phyloP scores from a whole-genome alignment of 768 basidiomycete species.

The Mrakia gelida region DNA sequence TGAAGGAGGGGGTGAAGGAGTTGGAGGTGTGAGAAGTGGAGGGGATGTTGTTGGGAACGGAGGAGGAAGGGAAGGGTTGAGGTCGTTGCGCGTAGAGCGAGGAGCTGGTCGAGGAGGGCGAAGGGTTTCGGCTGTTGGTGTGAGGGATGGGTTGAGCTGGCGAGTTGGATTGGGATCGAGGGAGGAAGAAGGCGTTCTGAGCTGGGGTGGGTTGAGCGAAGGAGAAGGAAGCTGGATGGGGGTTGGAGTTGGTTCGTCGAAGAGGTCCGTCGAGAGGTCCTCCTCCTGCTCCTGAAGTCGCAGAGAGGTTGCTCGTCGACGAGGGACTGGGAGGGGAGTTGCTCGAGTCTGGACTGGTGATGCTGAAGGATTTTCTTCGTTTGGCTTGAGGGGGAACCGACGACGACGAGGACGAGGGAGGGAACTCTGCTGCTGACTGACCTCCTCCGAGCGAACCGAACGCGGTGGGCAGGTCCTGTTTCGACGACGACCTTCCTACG shows the following conservation, averaged over 20 bases:
- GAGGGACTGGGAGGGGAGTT: constrained; percentile 1
- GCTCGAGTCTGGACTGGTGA: neutral
- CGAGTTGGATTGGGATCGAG: neutral
- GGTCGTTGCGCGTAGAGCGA: neutral
- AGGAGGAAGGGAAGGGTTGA: neutral
- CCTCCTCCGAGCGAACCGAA: neutral
- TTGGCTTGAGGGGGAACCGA: neutral
- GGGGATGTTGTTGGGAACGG: neutral
- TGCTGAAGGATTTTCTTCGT: neutral
- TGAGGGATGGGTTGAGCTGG: neutral
- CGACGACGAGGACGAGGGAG: neutral
- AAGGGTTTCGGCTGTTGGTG: neutral
- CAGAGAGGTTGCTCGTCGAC: neutral
- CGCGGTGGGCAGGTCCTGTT: neutral
- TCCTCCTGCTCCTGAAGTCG: neutral
- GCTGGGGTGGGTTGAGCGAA: neutral
- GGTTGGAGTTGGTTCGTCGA: constrained; percentile 10
- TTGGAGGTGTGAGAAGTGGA: neutral
- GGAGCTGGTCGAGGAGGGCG: neutral
- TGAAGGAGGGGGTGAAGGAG: neutral
- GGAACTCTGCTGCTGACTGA: neutral
- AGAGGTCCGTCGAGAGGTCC: constrained; percentile 9
- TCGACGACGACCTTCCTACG: neutral
- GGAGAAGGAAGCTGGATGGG: neutral
- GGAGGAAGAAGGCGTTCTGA: neutral